phyloP scores from a whole-genome alignment of 495 filamentous ascomycete species.

The Talaromyces stipitatus region DNA sequence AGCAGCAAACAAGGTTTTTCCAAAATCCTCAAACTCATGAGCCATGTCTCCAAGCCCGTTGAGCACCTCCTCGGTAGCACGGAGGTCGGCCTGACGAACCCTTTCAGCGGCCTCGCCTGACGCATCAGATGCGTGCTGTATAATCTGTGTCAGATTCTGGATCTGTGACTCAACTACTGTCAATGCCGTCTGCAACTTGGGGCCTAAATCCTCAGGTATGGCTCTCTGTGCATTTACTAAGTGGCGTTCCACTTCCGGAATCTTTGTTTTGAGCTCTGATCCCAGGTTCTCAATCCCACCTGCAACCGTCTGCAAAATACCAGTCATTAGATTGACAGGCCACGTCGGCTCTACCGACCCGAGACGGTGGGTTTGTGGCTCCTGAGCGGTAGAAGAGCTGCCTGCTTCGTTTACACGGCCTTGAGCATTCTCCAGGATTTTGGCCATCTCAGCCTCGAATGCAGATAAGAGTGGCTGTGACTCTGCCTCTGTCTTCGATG shows the following conservation, averaged over 20 bases:
- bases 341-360: conserved; percentile 14
- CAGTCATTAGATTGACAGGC: conserved; percentile 21
- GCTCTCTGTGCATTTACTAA: conserved; percentile 29
- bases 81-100: conserved; percentile 29
- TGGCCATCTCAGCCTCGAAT: conserved; percentile 47
- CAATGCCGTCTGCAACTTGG: conserved; percentile 33
- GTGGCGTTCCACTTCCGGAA: conserved; percentile 34
- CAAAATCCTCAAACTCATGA: conserved; percentile 36
- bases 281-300: conserved; percentile 28
- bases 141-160: conserved; percentile 24
- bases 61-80: conserved; percentile 32
- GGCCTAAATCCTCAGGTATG: conserved; percentile 34
- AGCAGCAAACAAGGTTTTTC: conserved; percentile 30
- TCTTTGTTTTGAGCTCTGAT: conserved; percentile 26
- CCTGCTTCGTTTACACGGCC: conserved; percentile 8
- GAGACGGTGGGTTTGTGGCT: conserved; percentile 8
- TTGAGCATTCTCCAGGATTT: conserved; percentile 21
- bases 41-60: conserved; percentile 37
- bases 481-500: conserved; percentile 5
- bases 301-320: conserved; percentile 26
- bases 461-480: conserved; percentile 36
- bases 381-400: conserved; percentile 9
- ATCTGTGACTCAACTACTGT: conserved; percentile 34
- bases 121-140: conserved; percentile 35
- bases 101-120: conserved; percentile 28